phyloP scores from a whole-genome alignment of 2,329 filamentous ascomycete species.

The Talaromyces amestolkiae region DNA sequence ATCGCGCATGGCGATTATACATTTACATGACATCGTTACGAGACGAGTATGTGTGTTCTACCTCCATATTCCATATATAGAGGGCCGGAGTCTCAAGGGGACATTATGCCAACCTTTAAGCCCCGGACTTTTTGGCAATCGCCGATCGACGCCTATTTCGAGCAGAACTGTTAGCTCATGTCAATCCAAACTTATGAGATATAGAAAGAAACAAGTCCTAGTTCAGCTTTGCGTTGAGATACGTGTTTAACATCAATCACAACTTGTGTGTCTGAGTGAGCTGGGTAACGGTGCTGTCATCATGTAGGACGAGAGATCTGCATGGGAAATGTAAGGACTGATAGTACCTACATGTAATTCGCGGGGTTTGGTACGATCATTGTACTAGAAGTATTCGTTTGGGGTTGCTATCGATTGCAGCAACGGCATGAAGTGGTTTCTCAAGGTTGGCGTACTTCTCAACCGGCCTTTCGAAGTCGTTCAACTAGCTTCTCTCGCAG shows the following conservation, averaged over 20 bases:
- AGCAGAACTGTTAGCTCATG: background rate
- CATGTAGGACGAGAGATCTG: background rate
- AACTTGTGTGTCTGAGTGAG: constrained; percentile 21
- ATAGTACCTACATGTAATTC: constrained; percentile 1
- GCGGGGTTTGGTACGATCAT: background rate
- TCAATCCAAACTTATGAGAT: background rate
- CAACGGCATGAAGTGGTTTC: background rate
- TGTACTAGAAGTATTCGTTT: background rate
- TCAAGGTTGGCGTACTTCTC: background rate
- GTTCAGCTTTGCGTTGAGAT: constrained; percentile 19
- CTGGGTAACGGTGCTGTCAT: constrained; percentile 21
- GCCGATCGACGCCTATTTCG: background rate
- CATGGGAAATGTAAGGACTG: background rate
- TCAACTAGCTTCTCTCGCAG: constrained; percentile 51
- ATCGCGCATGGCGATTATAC: background rate
- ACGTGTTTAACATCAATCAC: constrained; percentile 21
- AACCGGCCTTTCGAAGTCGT: constrained; percentile 38
- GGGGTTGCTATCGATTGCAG: background rate
- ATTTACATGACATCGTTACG: background rate
- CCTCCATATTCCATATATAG: background rate
- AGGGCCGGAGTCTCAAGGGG: no score
- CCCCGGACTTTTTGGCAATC: background rate
- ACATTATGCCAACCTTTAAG: no score
- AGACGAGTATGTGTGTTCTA: background rate
- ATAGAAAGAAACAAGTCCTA: background rate